Percentiles rank a stretch among this genome's conserved stretches.
Conservation (phyloP, 2,329 filamentous ascomycete genomes). For the Penicillium sp. region DNA sequence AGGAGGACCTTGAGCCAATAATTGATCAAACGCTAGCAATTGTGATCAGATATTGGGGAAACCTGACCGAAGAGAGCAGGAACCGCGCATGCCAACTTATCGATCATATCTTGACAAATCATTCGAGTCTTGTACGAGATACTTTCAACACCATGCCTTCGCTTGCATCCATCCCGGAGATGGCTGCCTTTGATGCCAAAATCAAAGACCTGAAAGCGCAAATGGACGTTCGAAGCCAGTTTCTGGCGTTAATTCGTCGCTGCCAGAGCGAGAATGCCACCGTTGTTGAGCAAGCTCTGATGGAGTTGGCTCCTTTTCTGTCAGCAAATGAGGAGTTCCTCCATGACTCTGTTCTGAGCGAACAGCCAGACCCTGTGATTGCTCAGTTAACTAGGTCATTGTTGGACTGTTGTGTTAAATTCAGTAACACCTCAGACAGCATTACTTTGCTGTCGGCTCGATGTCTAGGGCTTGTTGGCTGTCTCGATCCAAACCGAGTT, state of each 20-base stretch:
- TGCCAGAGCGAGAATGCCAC: conserved; percentile 79
- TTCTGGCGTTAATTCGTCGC: conserved; percentile 69
- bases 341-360: conserved; percentile 74
- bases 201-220: conserved; percentile 64
- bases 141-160: conserved; percentile 76
- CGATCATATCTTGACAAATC: conserved; percentile 61
- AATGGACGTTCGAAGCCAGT: conserved; percentile 64
- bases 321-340: conserved; percentile 71
- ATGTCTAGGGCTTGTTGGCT: conserved; percentile 85
- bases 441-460: conserved; percentile 73
- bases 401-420: conserved; percentile 80
- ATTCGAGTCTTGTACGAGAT: conserved; percentile 60
- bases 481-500: conserved; percentile 84
- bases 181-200: conserved; percentile 66
- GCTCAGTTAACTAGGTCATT: conserved; percentile 70
- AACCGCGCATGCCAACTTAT: conserved; percentile 63
- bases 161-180: conserved; percentile 64
- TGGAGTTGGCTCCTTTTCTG: conserved; percentile 73
- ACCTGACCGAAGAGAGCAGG: conserved; percentile 62
- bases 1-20: conserved; percentile 74
- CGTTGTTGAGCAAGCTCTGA: conserved; percentile 77
- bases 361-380: conserved; percentile 76
- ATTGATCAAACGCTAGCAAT: conserved; percentile 89
- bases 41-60: conserved; percentile 74
- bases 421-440: conserved; percentile 64